Conservation (phyloP, 345 rosid genomes). For the Trapa bicornis region DNA sequence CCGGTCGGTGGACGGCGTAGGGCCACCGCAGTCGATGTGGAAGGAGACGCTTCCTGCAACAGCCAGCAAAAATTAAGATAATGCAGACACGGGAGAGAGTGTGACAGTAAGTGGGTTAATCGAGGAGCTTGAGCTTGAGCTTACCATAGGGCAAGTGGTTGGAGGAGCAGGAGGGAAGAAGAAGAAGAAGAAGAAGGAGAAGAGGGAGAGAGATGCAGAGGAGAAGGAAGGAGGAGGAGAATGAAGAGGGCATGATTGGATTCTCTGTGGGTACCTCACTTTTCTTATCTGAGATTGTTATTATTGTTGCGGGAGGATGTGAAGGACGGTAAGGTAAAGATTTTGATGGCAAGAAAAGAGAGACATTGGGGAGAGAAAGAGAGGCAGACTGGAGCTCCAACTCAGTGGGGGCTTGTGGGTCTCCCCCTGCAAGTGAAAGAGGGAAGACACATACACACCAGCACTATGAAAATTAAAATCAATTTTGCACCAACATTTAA, state of each 20-base stretch:
- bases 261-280: conserved; percentile 25
- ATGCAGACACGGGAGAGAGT: conserved; percentile 28
- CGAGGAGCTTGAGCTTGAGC: conserved; percentile 24
- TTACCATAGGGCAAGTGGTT: conserved; percentile 5
- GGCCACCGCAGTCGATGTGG: conserved; percentile 86
- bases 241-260: conserved; percentile 8
- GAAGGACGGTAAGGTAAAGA: neutral
- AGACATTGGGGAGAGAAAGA: neutral
- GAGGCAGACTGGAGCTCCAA: neutral
- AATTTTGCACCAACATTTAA: no score
- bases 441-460: neutral
- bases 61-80: conserved; percentile 19
- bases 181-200: conserved; percentile 2
- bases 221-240: conserved; percentile 9
- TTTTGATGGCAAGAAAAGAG: neutral
- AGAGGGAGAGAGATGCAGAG: conserved; percentile 7
- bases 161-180: conserved; percentile 18
- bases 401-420: neutral
- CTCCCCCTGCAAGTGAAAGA: neutral
- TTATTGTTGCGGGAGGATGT: neutral
- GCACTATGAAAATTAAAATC: no score
- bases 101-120: neutral
- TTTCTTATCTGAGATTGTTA: conserved; percentile 6
- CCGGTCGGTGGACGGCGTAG: conserved; percentile 36
- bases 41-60: conserved; percentile 23